Evolutionary conservation across 2,329 filamentous ascomycete species (phyloP), one percentile per base, ranked within the genome.

Genomic region (Arthrobotrys musiformis): DNA sequence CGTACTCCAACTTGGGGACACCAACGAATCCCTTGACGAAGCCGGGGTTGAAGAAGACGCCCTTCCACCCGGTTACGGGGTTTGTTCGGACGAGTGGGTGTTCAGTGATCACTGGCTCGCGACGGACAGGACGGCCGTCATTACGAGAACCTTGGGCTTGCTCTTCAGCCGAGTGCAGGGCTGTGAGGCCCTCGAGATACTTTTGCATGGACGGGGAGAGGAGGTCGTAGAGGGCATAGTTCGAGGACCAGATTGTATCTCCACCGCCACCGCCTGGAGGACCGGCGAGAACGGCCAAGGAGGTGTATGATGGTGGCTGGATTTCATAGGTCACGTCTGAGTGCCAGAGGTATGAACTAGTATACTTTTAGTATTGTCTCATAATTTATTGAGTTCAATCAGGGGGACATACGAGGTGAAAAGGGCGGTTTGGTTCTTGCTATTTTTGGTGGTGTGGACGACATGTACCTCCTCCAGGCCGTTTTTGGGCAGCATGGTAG

Each of bases 51-150:
- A 88, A 88, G 82, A 88, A 90, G 0, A 90, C 83, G 6, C 84
- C 85, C 81, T 90, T 89, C 88, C 88, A 89, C 8, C 88, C 88
- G 0, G 88, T 90, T 5, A 89, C 88, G 0, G 88, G 88, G 80
- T 90, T 86, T 0, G 87, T 88, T 19, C 88, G 86, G 48, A 90
- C 83, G 0, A 90, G 83, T 0, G 88, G 88, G 79, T 90, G 88
- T 60, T 86, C 84, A 0, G 87, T 88, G 6, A 84, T 85, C 33
- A 89, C 83, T 2, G 87, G 86, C 3, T 86, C 86, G 9, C 86
- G 85, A 26, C 86, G 85, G 2, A 88, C 86, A 7, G 85, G 83
- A 44, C 87, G 86, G n/a, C 87, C 86, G 15, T 86, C 82, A 1
- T 85, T 85, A 19, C 84, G 84, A 4, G 86, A 85, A 33, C 86